Base-by-base conservation (phyloP, 2,329 filamentous ascomycete genomes). In the Penicillium sp. region DNA sequence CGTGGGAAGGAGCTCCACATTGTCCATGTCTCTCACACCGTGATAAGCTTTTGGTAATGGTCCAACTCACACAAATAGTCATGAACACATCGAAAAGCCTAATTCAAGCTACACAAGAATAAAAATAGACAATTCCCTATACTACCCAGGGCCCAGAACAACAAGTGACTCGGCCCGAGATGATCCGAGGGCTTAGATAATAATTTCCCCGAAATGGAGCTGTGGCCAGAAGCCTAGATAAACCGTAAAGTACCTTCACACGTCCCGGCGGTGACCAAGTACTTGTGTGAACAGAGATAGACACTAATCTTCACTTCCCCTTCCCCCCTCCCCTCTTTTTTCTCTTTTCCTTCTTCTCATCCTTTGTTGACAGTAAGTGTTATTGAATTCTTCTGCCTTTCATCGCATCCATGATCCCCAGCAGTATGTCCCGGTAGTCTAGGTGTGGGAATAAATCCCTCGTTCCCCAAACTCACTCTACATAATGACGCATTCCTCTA, bases 401-500 rank as follows among this genome's bases (percentile, higher is more conserved):
- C 8, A 10, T 4, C 3, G 12, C 49, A 20, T 13, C 12, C 33
- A 23, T 49, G 37, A 18, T 27, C 15, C 38, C 24, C 37, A 42
- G 35, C 24, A 40, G 44, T 24, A 29, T 20, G 27, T 31, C 44
- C 13, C 20, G 4, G 20, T 23, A 23, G 20, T 2, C 20, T 23
- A 23, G 20, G 20, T 23, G 43, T 43, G 33, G 49, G 46, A 51
- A 50, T 49, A 52, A 50, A 40, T 46, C 48, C 46, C 53, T 50
- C 41, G 20, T 23, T 23, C 28, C 42, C 42, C 46, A 52, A 51
- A 56, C 56, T 53, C 59, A 56, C 59, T 59, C 50, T 55, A 56
- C 52, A 63, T 65, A 60, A 69, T 69, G 66, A 69, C 66, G 66
- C 66, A 69, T 67, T 64, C 57, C 58, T 62, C 55, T 47, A 53